Conservation (phyloP, 768 basidiomycete genomes). For the Xerocomellus dryophilus region DNA sequence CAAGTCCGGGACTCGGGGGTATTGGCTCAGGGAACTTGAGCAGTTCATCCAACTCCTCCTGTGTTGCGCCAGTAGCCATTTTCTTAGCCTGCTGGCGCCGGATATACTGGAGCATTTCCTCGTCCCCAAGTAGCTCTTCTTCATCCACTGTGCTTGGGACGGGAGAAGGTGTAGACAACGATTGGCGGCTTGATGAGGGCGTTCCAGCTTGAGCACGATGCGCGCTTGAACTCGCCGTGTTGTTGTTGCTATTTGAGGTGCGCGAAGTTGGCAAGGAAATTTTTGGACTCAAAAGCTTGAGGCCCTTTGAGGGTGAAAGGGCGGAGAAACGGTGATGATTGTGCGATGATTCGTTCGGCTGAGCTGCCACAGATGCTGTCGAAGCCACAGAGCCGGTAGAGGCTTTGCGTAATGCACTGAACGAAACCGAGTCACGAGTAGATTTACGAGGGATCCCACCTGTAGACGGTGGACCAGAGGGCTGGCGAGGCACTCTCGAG, state of each 20-base stretch:
- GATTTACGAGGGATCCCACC: slow-evolving; percentile 58
- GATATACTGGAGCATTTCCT: slow-evolving; percentile 96
- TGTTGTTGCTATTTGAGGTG: slow-evolving; percentile 42
- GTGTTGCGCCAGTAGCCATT: slow-evolving; percentile 75
- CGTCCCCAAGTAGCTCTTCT: slow-evolving; percentile 85
- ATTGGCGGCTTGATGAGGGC: slow-evolving; percentile 70
- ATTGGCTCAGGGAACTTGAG: slow-evolving; percentile 91
- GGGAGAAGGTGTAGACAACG: slow-evolving; percentile 83
- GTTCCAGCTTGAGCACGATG: slow-evolving; percentile 56
- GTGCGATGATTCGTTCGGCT: slow-evolving; percentile 38
- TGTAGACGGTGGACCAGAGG: slow-evolving; percentile 43
- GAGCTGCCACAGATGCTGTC: slow-evolving; percentile 49
- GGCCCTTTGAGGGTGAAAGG: slow-evolving; percentile 78
- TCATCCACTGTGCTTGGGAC: slow-evolving; percentile 75
- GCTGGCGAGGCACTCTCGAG: slow-evolving; percentile 67
- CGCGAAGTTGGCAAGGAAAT: slow-evolving; percentile 59
- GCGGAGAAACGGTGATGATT: slow-evolving; percentile 72
- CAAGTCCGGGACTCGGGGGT: slow-evolving; percentile 59
- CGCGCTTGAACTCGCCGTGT: slow-evolving; percentile 36
- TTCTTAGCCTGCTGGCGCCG: slow-evolving; percentile 87
- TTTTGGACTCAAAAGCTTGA: slow-evolving; percentile 81
- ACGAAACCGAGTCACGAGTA: slow-evolving; percentile 78
- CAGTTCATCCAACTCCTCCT: slow-evolving; percentile 83
- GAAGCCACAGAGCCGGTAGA: slow-evolving; percentile 81
- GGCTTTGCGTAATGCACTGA: slow-evolving; percentile 74